A percentile compares a stretch with the other conserved stretches of the same genome.
Conservation (phyloP, 1,284 basidiomycete genomes). For the Sanghuangporus baumii region DNA sequence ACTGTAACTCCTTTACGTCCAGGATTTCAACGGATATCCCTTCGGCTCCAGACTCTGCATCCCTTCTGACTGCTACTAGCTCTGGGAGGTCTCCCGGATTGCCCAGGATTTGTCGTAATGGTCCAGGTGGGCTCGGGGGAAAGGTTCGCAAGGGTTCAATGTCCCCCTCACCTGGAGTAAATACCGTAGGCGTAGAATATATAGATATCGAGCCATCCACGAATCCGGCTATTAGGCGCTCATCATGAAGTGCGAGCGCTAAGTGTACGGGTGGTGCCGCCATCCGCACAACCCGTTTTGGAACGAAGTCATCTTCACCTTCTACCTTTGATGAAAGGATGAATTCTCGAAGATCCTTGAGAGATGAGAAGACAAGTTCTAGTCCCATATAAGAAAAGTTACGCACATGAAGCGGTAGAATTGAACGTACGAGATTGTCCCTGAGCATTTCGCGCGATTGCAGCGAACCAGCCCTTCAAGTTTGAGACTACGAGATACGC, state of each 20-base stretch:
- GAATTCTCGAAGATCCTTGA: conserved; percentile 48
- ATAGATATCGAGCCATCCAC: conserved; percentile 52
- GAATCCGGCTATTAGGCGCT: conserved; percentile 53
- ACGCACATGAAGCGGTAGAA: not conserved
- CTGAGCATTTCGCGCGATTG: conserved; percentile 37
- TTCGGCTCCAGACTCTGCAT: conserved; percentile 33
- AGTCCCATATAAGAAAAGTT: conserved; percentile 3
- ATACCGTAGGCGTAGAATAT: conserved; percentile 49
- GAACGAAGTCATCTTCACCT: conserved; percentile 35
- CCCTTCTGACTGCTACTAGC: conserved; percentile 54
- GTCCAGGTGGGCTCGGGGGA: conserved; percentile 35
- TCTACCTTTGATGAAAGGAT: conserved; percentile 35
- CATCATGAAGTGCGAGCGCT: conserved; percentile 50
- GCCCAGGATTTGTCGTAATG: conserved; percentile 49
- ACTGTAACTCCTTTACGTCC: conserved; percentile 44
- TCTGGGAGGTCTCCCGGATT: conserved; percentile 63
- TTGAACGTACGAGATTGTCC: conserved; percentile 32
- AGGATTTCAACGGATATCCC: conserved; percentile 47
- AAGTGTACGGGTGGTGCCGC: conserved; percentile 40
- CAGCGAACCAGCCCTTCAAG: conserved; percentile 59
- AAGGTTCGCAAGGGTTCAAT: conserved; percentile 44
- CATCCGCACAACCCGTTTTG: conserved; percentile 43
- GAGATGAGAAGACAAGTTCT: conserved; percentile 55
- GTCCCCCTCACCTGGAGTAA: conserved; percentile 37
- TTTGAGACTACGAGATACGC: conserved; percentile 54